Conservation (phyloP, 768 basidiomycete genomes). For the Amanita pseudoporphyria region DNA sequence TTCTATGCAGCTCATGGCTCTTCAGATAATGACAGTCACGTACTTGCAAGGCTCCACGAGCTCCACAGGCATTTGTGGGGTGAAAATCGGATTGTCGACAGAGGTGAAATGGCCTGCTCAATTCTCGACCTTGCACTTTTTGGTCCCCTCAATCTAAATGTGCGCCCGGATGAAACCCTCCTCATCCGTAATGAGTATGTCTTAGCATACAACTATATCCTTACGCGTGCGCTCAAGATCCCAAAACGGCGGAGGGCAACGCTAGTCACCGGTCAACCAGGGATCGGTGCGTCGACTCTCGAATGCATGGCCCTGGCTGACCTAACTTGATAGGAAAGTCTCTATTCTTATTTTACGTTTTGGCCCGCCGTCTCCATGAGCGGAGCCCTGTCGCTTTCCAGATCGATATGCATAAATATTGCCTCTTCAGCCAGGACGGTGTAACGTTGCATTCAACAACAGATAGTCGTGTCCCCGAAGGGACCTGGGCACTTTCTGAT, state of each 20-base stretch:
- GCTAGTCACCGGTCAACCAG: constrained; percentile 3
- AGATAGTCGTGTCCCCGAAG: neutral
- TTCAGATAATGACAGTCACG: too few relatives aligned
- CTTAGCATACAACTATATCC: constrained; percentile 6
- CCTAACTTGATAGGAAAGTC: constrained; percentile 5
- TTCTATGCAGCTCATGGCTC: too few relatives aligned
- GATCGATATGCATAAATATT: constrained; percentile 1
- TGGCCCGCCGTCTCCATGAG: too few relatives aligned
- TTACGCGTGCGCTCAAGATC: neutral
- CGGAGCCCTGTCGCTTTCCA: too few relatives aligned
- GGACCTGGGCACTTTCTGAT: constrained; percentile 2
- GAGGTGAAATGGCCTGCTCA: neutral
- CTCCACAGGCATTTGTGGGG: constrained; percentile 10
- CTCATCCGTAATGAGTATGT: constrained; percentile 9
- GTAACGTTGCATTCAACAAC: neutral
- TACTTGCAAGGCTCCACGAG: neutral
- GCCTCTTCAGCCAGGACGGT: too few relatives aligned
- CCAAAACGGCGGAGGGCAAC: neutral
- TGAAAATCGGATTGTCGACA: constrained; percentile 3
- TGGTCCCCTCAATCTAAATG: constrained; percentile 5
- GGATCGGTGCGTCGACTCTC: constrained; percentile 7
- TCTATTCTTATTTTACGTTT: too few relatives aligned
- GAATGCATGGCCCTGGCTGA: constrained; percentile 1
- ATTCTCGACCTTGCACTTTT: too few relatives aligned
- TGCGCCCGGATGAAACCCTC: constrained; percentile 2